Evolutionary conservation across 257 asterid genomes (phyloP).

Genomic region (Solanum megistacrolobum): DNA sequence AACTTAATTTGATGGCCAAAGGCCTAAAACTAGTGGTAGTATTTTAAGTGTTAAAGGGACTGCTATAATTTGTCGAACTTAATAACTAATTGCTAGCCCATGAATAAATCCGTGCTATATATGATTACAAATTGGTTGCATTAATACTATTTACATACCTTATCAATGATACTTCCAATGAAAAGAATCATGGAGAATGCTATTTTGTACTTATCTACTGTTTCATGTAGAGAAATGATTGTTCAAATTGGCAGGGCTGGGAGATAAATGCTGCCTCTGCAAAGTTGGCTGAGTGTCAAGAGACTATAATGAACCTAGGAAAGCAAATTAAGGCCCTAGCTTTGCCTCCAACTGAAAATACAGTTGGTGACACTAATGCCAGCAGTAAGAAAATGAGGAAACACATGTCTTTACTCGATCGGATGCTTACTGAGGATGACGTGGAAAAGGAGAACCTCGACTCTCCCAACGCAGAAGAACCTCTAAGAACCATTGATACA

Average conservation of each 20-base stretch:
- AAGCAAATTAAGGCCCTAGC: constrained; percentile 57
- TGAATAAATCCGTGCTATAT: neutral
- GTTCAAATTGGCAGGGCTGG: constrained; percentile 50
- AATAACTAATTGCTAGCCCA: neutral
- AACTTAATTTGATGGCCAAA: neutral
- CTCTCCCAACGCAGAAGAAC: constrained; percentile 29
- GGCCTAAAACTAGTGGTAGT: neutral
- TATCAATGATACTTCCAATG: neutral
- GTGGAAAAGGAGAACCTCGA: constrained; percentile 6
- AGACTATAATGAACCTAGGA: constrained; percentile 62
- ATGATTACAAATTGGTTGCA: neutral
- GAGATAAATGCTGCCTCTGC: constrained; percentile 72
- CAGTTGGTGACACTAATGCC: constrained; percentile 29
- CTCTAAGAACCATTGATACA: constrained; percentile 5
- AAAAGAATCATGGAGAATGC: neutral
- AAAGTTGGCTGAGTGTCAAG: constrained; percentile 73
- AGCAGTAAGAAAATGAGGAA: constrained; percentile 22
- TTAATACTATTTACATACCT: neutral
- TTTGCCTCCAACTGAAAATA: constrained; percentile 28
- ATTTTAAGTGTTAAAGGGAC: neutral
- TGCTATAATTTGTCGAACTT: neutral
- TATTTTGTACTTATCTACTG: neutral
- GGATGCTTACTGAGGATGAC: constrained; percentile 47
- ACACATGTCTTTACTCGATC: constrained; percentile 68
- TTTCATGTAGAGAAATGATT: neutral